These are phyloP conservation scores for Nemania sp. DNA, from an alignment of 2,329 filamentous ascomycete species.

Conservation along the genomic window DNA sequence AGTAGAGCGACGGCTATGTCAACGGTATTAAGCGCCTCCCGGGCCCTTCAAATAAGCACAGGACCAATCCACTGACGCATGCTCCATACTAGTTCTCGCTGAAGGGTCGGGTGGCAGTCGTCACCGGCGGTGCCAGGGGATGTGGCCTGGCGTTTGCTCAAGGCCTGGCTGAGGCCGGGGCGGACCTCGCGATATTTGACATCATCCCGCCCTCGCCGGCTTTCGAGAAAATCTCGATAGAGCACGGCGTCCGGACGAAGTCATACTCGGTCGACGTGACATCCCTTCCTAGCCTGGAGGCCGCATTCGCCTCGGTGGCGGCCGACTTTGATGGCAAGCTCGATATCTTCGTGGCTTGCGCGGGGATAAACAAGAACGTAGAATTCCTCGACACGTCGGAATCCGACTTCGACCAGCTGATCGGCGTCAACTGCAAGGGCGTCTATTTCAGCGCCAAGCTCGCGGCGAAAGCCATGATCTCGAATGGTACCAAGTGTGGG, in stretches of 20 bases:
- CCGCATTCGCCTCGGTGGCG: conserved; percentile 37
- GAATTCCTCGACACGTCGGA: conserved; percentile 50
- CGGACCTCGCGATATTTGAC: conserved; percentile 53
- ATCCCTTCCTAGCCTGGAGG: conserved; percentile 36
- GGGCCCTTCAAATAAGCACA: neutral
- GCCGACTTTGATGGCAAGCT: conserved; percentile 23
- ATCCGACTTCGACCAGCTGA: conserved; percentile 47
- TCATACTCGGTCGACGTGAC: conserved; percentile 49
- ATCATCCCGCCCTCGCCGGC: conserved; percentile 46
- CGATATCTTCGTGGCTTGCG: conserved; percentile 39
- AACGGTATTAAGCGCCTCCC: neutral
- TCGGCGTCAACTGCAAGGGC: conserved; percentile 50
- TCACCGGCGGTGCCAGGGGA: conserved; percentile 53
- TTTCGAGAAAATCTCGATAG: conserved; percentile 47
- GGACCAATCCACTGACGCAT: neutral
- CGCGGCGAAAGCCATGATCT: conserved; percentile 56
- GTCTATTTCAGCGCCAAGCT: conserved; percentile 53
- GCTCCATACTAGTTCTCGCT: conserved; percentile 49
- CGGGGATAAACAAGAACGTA: conserved; percentile 51
- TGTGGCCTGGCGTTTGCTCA: conserved; percentile 52
- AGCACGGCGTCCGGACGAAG: conserved; percentile 47
- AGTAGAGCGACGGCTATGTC: neutral
- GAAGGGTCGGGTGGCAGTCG: conserved; percentile 50
- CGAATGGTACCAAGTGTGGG: conserved; percentile 53
- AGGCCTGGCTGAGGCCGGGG: conserved; percentile 51